phyloP scores from a whole-genome alignment of 345 rosid species.

The Moringa oleifera region DNA sequence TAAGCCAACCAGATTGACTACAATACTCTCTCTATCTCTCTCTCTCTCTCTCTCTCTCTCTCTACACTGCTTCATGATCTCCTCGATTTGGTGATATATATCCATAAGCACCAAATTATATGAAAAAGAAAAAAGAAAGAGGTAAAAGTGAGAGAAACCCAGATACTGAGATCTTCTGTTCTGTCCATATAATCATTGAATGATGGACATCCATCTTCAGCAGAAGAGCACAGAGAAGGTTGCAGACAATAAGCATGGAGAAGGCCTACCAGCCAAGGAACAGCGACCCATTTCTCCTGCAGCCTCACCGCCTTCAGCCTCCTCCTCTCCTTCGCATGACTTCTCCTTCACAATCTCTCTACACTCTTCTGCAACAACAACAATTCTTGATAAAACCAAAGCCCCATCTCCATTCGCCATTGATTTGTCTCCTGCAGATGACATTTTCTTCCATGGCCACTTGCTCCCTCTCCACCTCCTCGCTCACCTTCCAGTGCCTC shows the following conservation, averaged over 20 bases:
- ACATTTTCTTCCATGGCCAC: constrained; percentile 97
- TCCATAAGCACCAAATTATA: too few species aligned
- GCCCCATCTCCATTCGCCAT: constrained; percentile 44
- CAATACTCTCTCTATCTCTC: background rate
- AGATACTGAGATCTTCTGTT: constrained; percentile 18
- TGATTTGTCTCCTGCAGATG: constrained; percentile 94
- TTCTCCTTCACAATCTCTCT: constrained; percentile 93
- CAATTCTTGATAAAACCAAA: constrained; percentile 33
- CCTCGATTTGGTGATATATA: too few species aligned
- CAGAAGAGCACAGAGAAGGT: constrained; percentile 30
- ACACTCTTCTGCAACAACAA: constrained; percentile 44
- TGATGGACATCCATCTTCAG: constrained; percentile 46
- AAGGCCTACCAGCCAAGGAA: constrained; percentile 18
- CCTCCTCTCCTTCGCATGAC: constrained; percentile 91
- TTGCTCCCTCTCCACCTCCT: constrained; percentile 89
- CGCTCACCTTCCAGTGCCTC: constrained; percentile 76
- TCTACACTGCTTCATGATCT: constrained; percentile 12
- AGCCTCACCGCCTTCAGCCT: constrained; percentile 55
- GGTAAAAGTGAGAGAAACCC: constrained; percentile 12
- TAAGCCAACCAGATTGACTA: constrained; percentile 16
- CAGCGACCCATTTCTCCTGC: constrained; percentile 15
- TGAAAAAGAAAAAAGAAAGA: background rate
- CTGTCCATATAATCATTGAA: constrained; percentile 15
- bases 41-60: constrained; percentile 6
- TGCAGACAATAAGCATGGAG: constrained; percentile 16